These are phyloP conservation scores for Eudorina sp. DNA, from an alignment of 139 green algal species.

Conservation along the genomic window DNA sequence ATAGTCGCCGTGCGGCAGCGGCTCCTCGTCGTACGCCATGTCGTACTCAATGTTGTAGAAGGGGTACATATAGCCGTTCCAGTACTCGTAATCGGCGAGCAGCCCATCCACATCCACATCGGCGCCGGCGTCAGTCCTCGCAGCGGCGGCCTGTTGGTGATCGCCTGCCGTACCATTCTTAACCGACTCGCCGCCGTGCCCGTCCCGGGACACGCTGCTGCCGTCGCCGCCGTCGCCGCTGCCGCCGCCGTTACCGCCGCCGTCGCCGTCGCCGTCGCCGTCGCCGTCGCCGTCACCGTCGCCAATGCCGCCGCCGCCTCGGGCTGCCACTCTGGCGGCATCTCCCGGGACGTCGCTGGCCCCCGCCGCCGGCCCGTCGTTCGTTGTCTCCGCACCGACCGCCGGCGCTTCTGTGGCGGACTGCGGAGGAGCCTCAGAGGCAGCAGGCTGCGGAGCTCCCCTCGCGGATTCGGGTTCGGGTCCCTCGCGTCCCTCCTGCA, in stretches of 20 bases:
- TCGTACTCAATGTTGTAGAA: constrained; percentile 45
- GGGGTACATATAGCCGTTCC: constrained; percentile 36
- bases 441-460: too few relatives aligned
- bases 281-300: not conserved
- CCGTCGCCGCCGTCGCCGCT: not conserved
- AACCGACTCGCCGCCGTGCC: not conserved
- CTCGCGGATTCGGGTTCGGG: too few relatives aligned
- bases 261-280: too few relatives aligned
- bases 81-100: constrained; percentile 37
- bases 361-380: too few relatives aligned
- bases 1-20: not conserved
- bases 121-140: not conserved
- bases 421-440: too few relatives aligned
- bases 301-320: not conserved
- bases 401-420: too few relatives aligned
- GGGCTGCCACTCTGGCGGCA: too few relatives aligned
- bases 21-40: constrained; percentile 6
- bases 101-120: not conserved
- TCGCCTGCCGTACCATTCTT: not conserved
- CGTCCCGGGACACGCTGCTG: too few relatives aligned
- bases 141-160: too few relatives aligned
- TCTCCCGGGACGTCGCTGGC: too few relatives aligned
- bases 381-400: not conserved
- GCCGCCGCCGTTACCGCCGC: not conserved
- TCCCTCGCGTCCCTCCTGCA: too few relatives aligned